phyloP scores from a whole-genome alignment of 2,329 filamentous ascomycete species.

The Macrophomina tecta region DNA sequence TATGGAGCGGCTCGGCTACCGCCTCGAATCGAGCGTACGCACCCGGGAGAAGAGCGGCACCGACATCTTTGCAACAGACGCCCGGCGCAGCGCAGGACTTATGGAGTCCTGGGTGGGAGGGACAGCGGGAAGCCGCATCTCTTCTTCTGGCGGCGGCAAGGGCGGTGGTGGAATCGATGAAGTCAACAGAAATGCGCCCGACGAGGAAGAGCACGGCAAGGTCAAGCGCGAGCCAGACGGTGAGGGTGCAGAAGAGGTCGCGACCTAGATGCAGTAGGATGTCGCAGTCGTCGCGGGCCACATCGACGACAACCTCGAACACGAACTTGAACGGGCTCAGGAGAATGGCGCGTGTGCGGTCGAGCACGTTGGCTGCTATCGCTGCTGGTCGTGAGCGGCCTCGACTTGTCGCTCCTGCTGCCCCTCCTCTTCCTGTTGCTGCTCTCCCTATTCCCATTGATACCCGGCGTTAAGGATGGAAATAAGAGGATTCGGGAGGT shows the following conservation, averaged over 20 bases:
- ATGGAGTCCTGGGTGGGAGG: slow-evolving; percentile 14
- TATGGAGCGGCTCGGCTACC: slow-evolving; percentile 75
- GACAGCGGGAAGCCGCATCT: neutral
- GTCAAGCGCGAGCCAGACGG: slow-evolving; percentile 10
- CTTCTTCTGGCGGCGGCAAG: neutral
- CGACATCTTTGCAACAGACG: slow-evolving; percentile 10
- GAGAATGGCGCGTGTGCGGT: neutral
- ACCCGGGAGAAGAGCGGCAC: slow-evolving; percentile 22
- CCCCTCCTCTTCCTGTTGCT: neutral
- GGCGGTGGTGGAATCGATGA: slow-evolving; percentile 17
- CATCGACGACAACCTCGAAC: neutral
- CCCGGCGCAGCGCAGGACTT: slow-evolving; percentile 2
- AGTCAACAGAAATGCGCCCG: slow-evolving; percentile 19
- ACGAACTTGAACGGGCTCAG: slow-evolving; percentile 11
- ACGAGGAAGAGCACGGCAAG: slow-evolving; percentile 11
- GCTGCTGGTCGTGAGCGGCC: neutral
- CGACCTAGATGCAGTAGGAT: slow-evolving; percentile 6
- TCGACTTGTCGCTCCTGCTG: neutral
- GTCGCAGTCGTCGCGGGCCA: slow-evolving; percentile 12
- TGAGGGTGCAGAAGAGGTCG: slow-evolving; percentile 12
- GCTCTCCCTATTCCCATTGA: neutral
- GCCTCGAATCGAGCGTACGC: slow-evolving; percentile 60
- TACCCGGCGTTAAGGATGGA: neutral
- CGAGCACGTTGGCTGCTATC: neutral
- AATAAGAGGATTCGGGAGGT: neutral